Percentiles rank a stretch among this genome's conserved stretches.
Evolutionary conservation across 768 basidiomycete species (phyloP).

Genomic region (Myochromella boudieri): DNA sequence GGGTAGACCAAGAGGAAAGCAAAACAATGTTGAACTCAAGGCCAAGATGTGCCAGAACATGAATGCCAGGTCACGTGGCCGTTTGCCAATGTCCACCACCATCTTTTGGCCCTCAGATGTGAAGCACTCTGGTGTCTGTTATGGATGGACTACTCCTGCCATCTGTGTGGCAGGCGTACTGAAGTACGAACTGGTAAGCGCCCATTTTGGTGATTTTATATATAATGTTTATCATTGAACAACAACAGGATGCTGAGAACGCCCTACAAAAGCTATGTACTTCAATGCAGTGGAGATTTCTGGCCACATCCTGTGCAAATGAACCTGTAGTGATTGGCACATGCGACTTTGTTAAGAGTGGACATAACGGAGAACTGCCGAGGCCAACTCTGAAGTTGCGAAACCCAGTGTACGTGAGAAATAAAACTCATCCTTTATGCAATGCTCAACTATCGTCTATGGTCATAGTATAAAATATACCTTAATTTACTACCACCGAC

Average conservation of each 20-base stretch:
- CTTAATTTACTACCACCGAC: constrained; percentile 53
- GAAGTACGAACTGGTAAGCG: constrained; percentile 29
- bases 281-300: constrained; percentile 27
- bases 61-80: constrained; percentile 28
- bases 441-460: not conserved
- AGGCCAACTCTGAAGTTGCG: constrained; percentile 8
- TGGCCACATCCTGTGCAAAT: constrained; percentile 26
- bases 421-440: constrained; percentile 1
- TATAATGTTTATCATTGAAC: not conserved
- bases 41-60: not conserved
- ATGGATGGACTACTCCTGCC: constrained; percentile 54
- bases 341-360: constrained; percentile 23
- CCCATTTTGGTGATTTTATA: constrained; percentile 7
- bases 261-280: constrained; percentile 16
- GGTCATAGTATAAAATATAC: constrained; percentile 19
- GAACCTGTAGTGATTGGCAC: constrained; percentile 33
- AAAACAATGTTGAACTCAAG: not conserved
- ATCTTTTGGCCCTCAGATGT: constrained; percentile 64
- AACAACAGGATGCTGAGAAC: constrained; percentile 19
- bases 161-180: constrained; percentile 56
- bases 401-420: constrained; percentile 14
- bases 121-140: constrained; percentile 46
- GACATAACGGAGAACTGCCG: not conserved
- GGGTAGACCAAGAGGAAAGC: constrained; percentile 4
- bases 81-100: constrained; percentile 29